These are phyloP conservation scores for Aspergillus cejpii DNA, from an alignment of 2,329 filamentous ascomycete species.

Conservation along the genomic window DNA sequence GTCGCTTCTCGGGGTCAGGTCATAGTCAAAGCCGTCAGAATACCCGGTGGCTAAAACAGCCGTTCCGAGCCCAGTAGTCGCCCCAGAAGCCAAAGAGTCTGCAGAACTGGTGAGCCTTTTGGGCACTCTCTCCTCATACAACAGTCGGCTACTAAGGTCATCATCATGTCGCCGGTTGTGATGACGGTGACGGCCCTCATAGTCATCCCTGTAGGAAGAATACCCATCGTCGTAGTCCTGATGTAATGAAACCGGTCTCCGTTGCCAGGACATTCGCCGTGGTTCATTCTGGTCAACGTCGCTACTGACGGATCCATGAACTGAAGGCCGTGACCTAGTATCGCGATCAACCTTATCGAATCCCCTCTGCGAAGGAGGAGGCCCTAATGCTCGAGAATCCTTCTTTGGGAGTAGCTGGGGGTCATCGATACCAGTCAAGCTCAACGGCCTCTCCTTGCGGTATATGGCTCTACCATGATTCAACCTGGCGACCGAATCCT, in stretches of 20 bases:
- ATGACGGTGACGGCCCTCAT: constrained; percentile 40
- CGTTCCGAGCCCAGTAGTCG: constrained; percentile 31
- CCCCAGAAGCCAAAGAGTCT: constrained; percentile 10
- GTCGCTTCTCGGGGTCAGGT: constrained; percentile 19
- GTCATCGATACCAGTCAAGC: constrained; percentile 36
- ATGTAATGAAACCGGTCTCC: constrained; percentile 42
- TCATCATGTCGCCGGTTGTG: constrained; percentile 29
- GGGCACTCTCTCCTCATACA: constrained; percentile 19
- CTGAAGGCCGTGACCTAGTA: constrained; percentile 20
- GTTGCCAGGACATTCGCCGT: constrained; percentile 36
- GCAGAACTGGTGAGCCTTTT: constrained; percentile 13
- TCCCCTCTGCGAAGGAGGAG: constrained; percentile 35
- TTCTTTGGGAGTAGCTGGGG: constrained; percentile 22
- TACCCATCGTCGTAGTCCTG: constrained; percentile 44
- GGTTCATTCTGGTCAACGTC: constrained; percentile 34
- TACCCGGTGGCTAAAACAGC: constrained; percentile 34
- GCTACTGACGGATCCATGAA: constrained; percentile 21
- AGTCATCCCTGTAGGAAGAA: constrained; percentile 40
- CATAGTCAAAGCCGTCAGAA: constrained; percentile 29
- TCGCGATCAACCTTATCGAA: constrained; percentile 33
- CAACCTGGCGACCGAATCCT: constrained; percentile 37
- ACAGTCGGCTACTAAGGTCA: constrained; percentile 12
- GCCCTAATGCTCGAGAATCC: constrained; percentile 29
- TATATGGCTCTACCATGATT: constrained; percentile 24
- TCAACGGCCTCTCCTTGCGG: constrained; percentile 33